Evolutionary conservation across 768 basidiomycete genomes (phyloP).

Genomic region (Tricholoma terreum): DNA sequence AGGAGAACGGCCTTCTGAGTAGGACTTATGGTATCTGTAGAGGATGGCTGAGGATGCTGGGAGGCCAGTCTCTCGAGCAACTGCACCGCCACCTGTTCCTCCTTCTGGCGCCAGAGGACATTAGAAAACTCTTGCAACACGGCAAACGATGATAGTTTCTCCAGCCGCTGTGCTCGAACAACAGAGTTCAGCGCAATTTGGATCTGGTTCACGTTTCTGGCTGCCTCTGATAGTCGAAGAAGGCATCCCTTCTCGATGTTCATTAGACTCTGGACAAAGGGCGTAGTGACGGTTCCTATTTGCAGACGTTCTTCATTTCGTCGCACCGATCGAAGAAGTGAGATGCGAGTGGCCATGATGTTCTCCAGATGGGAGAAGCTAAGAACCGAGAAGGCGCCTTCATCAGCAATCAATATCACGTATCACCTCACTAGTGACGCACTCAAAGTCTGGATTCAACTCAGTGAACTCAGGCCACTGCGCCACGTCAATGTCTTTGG

Average conservation of each 20-base stretch:
- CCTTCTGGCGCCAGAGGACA: conserved; percentile 86
- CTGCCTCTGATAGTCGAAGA: conserved; percentile 65
- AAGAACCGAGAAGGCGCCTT: not conserved
- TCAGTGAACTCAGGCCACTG: conserved; percentile 43
- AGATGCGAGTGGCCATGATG: conserved; percentile 77
- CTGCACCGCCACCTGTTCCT: conserved; percentile 80
- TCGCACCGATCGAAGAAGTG: conserved; percentile 70
- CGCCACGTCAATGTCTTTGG: conserved; percentile 29
- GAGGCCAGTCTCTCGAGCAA: conserved; percentile 47
- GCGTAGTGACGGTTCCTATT: conserved; percentile 66
- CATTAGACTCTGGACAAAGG: conserved; percentile 47
- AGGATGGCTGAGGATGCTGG: conserved; percentile 17
- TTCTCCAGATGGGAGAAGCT: conserved; percentile 74
- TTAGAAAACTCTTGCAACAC: conserved; percentile 82
- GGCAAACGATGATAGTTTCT: conserved; percentile 39
- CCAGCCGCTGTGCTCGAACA: conserved; percentile 67
- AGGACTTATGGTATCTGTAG: conserved; percentile 7
- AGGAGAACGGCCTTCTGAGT: conserved; percentile 43
- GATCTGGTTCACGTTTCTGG: conserved; percentile 60
- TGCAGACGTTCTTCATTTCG: conserved; percentile 71
- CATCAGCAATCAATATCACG: not conserved
- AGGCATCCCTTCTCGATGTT: conserved; percentile 70
- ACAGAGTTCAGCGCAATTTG: conserved; percentile 89
- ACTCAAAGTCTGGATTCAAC: conserved; percentile 66
- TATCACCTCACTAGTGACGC: conserved; percentile 25